Conservation (phyloP, 1,284 basidiomycete species). For the Mycosarcoma maydis region DNA sequence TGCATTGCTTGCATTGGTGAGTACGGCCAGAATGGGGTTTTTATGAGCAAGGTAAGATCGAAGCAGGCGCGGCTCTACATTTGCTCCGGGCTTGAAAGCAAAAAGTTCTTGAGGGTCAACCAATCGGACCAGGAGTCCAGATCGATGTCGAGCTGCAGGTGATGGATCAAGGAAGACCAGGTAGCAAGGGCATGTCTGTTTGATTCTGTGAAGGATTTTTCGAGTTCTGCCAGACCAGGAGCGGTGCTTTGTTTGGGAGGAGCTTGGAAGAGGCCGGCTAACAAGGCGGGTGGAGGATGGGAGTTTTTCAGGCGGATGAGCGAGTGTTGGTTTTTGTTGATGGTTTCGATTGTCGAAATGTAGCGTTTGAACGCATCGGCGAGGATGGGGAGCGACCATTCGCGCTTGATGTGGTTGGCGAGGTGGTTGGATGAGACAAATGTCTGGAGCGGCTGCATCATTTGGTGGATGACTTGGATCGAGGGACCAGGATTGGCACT, state of each 20-base stretch:
- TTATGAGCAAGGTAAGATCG: no score
- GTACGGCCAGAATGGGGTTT: no score
- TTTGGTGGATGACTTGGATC: conserved; percentile 20
- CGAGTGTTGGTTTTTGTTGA: conserved; percentile 61
- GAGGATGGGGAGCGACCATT: conserved; percentile 33
- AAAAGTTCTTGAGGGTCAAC: conserved; percentile 11
- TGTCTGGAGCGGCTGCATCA: conserved; percentile 21
- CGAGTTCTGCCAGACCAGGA: neutral
- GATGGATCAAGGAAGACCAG: neutral
- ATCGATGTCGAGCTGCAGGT: conserved; percentile 5
- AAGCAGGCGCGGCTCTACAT: neutral
- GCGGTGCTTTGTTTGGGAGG: neutral
- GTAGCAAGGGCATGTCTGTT: conserved; percentile 3
- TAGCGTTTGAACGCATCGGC: conserved; percentile 37
- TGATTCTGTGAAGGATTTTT: conserved; percentile 1
- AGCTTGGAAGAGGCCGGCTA: conserved; percentile 13
- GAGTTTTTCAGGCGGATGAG: conserved; percentile 58
- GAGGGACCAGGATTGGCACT: conserved; percentile 55
- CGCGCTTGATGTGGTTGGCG: neutral
- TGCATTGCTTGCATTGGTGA: no score
- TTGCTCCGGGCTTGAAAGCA: conserved; percentile 5
- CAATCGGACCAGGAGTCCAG: conserved; percentile 8
- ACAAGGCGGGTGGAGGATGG: conserved; percentile 1
- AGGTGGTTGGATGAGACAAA: conserved; percentile 5
- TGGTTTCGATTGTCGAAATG: conserved; percentile 47